Percentiles rank a stretch among this genome's conserved stretches.
Conservation (phyloP, 108 stramenopile species). For the Asterionellopsis glacialis region DNA sequence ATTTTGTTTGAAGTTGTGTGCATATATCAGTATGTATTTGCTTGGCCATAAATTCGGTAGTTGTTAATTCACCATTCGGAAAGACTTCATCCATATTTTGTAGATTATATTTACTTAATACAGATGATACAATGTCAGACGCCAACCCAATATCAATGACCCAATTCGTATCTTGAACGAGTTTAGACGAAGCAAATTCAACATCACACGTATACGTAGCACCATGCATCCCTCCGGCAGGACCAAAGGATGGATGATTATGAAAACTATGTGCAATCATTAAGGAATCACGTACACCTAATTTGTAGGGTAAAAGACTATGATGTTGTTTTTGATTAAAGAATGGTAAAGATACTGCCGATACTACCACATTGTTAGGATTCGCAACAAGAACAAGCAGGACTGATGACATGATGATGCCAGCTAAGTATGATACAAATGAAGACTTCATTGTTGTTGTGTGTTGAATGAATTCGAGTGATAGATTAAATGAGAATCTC, state of each 20-base stretch:
- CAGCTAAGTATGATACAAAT: too few relatives aligned
- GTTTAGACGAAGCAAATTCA: constrained; percentile 57
- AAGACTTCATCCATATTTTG: constrained; percentile 91
- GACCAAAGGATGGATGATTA: constrained; percentile 78
- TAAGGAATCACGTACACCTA: constrained; percentile 87
- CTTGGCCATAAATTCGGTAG: constrained; percentile 91
- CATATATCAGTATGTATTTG: constrained; percentile 45
- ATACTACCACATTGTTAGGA: neutral
- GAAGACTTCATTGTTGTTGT: too few relatives aligned
- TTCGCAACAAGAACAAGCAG: neutral
- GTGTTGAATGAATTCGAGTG: too few relatives aligned
- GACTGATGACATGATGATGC: too few relatives aligned
- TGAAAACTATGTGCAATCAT: constrained; percentile 95
- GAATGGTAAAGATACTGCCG: neutral
- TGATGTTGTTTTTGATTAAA: too few relatives aligned
- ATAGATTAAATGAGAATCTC: too few relatives aligned
- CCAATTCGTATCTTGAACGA: constrained; percentile 81
- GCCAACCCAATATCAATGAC: constrained; percentile 93
- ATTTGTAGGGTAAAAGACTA: constrained; percentile 70
- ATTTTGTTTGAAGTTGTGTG: constrained; percentile 22
- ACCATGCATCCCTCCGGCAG: constrained; percentile 90
- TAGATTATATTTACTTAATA: constrained; percentile 82
- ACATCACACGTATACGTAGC: constrained; percentile 94
- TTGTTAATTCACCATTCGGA: constrained; percentile 75
- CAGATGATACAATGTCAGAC: constrained; percentile 58